Base-by-base conservation (phyloP, 371 early-diverging fungal species). In the Mucor mucedo region DNA sequence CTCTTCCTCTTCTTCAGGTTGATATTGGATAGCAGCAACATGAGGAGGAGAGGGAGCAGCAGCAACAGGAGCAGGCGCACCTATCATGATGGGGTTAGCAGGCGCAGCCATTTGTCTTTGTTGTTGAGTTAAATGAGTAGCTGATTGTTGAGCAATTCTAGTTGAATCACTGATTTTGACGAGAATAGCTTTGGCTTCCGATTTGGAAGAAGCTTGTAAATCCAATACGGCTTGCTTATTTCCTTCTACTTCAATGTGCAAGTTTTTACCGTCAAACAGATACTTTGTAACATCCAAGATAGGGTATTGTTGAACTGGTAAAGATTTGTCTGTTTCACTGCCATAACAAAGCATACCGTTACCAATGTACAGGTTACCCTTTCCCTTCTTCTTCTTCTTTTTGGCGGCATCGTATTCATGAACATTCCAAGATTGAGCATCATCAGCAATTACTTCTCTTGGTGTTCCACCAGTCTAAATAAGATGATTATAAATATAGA, bases 381-480 rank as follows among this genome's bases (percentile, higher is more conserved):
- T 88, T 62, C 80, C 84, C 62, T 90, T 91, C 69, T 84, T 87
- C 71, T 91, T 91, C 69, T 91, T 92, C 64, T 91, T 89, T 71
- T 91, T 91, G 60, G 85, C 87, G 7, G 80, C 69, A 65, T 89
- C 89, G 68, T 87, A 83, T 60, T 78, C 83, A 53, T 78, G 71
- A 2, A 82, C 83, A 10, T 71, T 62, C 80, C 80, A 82, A 6
- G 80, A 78, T 29, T 69, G 68, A 4, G 77, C 75, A 52, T 79
- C 76, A 56, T 82, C 75, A 6, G 39, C 45, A 47, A 65, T 68
- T 30, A 58, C 55, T 32, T 71, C 71, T 50, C 68, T 41, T 5
- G 49, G 27, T n/a, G 60, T 58, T 39, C 53, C 11, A 16, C 62
- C 70, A 48, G 66, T 70, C 66, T 62, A 66, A 41, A 45, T 28